A percentile compares a stretch with the other conserved stretches of the same genome.
These are phyloP conservation scores for Sphaerobolus stellatus DNA, from an alignment of 1,284 basidiomycete genomes.

Conservation along the genomic window DNA sequence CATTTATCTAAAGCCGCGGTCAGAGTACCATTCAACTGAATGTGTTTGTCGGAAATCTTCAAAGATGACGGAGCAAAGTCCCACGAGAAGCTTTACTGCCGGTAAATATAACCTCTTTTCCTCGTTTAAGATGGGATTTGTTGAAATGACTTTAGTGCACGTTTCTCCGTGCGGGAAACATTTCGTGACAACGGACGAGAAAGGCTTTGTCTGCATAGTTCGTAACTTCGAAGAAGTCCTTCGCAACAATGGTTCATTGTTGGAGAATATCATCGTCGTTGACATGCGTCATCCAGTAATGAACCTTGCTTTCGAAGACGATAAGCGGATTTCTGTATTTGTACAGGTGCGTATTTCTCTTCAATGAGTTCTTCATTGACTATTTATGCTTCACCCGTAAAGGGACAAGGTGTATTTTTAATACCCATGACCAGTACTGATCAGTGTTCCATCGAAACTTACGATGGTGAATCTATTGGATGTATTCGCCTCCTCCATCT, in stretches of 20 bases:
- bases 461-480: background rate
- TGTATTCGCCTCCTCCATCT: background rate
- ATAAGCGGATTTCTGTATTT: conserved; percentile 5
- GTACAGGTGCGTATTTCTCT: conserved; percentile 1
- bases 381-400: background rate
- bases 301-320: conserved; percentile 10
- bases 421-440: background rate
- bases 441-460: background rate
- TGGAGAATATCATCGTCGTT: conserved; percentile 5
- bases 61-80: too few relatives aligned
- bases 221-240: conserved; percentile 11
- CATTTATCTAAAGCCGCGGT: background rate
- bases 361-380: background rate
- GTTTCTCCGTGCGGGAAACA: conserved; percentile 12
- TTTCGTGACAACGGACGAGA: conserved; percentile 4
- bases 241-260: conserved; percentile 1
- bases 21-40: background rate
- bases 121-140: background rate
- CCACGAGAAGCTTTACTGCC: too few relatives aligned
- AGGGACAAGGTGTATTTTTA: conserved; percentile 9
- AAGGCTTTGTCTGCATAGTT: conserved; percentile 8
- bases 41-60: too few relatives aligned
- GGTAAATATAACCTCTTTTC: background rate
- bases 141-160: conserved; percentile 1
- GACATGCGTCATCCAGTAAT: conserved; percentile 6